A percentile compares a stretch with the other conserved stretches of the same genome.
Conservation (phyloP, 2,329 filamentous ascomycete species). For the Fusarium dlaminii region DNA sequence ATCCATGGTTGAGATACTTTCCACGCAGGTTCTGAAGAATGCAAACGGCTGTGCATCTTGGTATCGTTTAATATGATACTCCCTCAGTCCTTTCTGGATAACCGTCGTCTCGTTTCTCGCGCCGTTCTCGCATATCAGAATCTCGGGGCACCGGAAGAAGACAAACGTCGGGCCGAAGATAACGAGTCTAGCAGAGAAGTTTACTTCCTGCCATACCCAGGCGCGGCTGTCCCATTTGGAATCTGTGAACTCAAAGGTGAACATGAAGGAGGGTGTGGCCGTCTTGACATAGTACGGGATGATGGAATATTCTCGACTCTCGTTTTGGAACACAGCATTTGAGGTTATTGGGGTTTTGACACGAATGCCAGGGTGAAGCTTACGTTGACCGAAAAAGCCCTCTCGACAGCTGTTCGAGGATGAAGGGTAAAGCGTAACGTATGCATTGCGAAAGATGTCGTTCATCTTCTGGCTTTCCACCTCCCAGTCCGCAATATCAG, state of each 20-base stretch:
- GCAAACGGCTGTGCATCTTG: background rate
- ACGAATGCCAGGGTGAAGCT: background rate
- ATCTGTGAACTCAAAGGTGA: background rate
- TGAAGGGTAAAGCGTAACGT: background rate
- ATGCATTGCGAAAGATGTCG: background rate
- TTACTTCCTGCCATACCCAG: background rate
- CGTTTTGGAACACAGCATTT: background rate
- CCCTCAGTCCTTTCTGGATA: background rate
- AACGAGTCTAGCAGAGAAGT: background rate
- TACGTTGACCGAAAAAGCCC: background rate
- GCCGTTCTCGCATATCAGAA: background rate
- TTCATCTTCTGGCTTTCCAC: background rate
- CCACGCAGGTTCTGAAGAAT: background rate
- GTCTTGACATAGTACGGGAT: background rate
- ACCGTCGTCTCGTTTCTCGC: fast-evolving
- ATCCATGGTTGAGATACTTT: background rate
- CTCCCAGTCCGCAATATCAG: background rate
- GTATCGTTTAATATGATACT: background rate
- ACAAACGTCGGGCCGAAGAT: background rate
- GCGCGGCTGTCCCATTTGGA: background rate
- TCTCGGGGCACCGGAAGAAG: background rate
- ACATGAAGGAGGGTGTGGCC: background rate
- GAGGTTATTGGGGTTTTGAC: background rate
- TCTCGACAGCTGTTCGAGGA: background rate
- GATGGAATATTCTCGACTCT: background rate